Percentiles rank a stretch among this genome's conserved stretches.
Evolutionary conservation across 2,329 filamentous ascomycete genomes (phyloP).

Genomic region (Colletotrichum kahawae): DNA sequence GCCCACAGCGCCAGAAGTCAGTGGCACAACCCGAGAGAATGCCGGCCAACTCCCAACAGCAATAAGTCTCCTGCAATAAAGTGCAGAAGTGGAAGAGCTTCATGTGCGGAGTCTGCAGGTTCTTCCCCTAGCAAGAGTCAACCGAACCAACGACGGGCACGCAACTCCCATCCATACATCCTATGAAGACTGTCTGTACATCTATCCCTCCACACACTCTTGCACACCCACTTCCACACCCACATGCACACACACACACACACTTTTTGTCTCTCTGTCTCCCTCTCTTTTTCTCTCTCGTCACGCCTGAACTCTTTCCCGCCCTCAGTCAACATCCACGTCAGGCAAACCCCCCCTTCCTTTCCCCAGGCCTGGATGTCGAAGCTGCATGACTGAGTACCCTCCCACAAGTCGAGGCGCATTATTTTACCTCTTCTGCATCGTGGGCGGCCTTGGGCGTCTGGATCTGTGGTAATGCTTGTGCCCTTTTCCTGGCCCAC

Average conservation of each 20-base stretch:
- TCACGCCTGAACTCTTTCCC: background rate
- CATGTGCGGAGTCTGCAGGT: constrained; percentile 8
- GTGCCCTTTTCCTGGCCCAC: background rate
- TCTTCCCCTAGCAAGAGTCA: background rate
- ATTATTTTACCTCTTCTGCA: constrained; percentile 5
- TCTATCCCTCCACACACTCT: background rate
- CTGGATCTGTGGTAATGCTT: background rate
- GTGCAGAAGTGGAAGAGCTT: constrained; percentile 16
- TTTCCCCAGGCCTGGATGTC: background rate
- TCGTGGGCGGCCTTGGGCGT: background rate
- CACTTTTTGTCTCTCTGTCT: background rate
- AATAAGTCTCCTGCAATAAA: constrained; percentile 14
- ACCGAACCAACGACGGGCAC: constrained; percentile 11
- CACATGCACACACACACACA: background rate
- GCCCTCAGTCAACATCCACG: background rate
- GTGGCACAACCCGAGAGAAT: constrained; percentile 17
- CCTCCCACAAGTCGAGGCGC: background rate
- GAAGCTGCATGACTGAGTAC: background rate
- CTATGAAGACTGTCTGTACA: background rate
- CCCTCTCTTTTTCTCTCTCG: background rate
- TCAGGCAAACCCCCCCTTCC: background rate
- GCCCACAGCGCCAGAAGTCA: constrained; percentile 4
- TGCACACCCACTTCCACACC: background rate
- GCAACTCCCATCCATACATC: background rate
- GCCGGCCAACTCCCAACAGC: constrained; percentile 6